Evolutionary conservation across 1,284 basidiomycete species (phyloP).

Genomic region (Athelia psychrophila): DNA sequence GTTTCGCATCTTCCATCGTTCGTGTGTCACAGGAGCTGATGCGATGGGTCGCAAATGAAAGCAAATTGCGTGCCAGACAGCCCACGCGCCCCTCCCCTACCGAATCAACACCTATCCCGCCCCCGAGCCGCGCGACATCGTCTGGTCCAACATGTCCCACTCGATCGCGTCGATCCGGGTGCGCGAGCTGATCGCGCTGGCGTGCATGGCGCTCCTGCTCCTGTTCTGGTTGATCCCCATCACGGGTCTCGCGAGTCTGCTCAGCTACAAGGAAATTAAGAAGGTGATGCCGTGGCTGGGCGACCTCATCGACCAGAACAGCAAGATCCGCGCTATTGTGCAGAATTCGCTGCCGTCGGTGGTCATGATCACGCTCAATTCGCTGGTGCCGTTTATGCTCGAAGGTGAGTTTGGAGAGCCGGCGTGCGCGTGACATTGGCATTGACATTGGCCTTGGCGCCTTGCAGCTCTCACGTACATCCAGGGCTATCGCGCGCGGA

Average conservation of each 20-base stretch:
- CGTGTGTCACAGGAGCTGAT: background rate
- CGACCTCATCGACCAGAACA: slow-evolving; percentile 74
- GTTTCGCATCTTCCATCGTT: slow-evolving; percentile 25
- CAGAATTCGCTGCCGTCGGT: slow-evolving; percentile 92
- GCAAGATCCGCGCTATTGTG: slow-evolving; percentile 81
- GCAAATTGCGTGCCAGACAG: slow-evolving; percentile 91
- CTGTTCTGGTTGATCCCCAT: slow-evolving; percentile 90
- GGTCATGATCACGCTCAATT: slow-evolving; percentile 89
- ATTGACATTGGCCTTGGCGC: slow-evolving; percentile 7
- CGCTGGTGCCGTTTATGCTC: slow-evolving; percentile 83
- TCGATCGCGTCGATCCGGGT: slow-evolving; percentile 54
- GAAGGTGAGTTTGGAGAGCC: slow-evolving; percentile 57
- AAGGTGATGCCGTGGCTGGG: slow-evolving; percentile 86
- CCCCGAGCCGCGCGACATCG: slow-evolving; percentile 93
- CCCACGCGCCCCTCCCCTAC: slow-evolving; percentile 70
- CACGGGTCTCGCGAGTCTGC: slow-evolving; percentile 77
- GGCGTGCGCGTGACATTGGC: background rate
- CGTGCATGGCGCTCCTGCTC: slow-evolving; percentile 65
- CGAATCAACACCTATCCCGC: slow-evolving; percentile 73
- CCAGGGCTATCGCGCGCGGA: slow-evolving; percentile 87
- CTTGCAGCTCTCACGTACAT: slow-evolving; percentile 75
- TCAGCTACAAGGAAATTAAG: slow-evolving; percentile 92
- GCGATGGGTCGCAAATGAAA: slow-evolving; percentile 27
- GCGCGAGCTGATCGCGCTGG: slow-evolving; percentile 70
- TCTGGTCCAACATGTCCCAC: slow-evolving; percentile 88